Base-by-base conservation (phyloP, 768 basidiomycete species). In the Glaciozyma antarctica region DNA sequence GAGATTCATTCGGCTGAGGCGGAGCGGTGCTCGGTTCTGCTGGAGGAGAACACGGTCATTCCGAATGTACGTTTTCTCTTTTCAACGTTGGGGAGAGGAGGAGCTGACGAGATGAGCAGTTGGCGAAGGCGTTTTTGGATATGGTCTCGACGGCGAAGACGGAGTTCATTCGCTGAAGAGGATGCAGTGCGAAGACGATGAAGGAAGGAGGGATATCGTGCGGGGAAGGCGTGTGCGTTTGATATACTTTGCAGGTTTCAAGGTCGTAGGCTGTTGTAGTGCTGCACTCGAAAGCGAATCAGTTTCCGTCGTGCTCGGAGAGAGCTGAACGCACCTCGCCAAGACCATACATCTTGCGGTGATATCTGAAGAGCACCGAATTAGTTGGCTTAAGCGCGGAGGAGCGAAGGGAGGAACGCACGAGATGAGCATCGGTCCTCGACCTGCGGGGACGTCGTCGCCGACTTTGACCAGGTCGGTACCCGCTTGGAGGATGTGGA, bases 291-390 rank as follows among this genome's bases (percentile, higher is more conserved):
- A 19, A 28, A 44, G 12, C 43, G 19, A 26, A 17, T 21, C 19
- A 21, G 54, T 38, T 21, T 3, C 9, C 9, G 13, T 38, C 17
- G 19, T 3, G 32, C 17, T 34, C 19, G 8, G 8, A 9, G 4
- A 5, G 16, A 30, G 26, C 2, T 5, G 15, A 2, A 28, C 51
- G 49, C 24, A 61, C 62, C 49, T 97, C 94, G 71, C 94, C 94
- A 9, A 97, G 81, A 4, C 93, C 94, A 78, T 94, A 98, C 85
- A 94, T 87, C 70, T 85, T 82, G 62, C 89, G 82, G 74, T 98
- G 94, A 76, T 94, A 99, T 73, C 92, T 95, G 73, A 92, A 87
- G 5, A 8, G 12, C 85, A 82, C 1, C 81, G 78, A 57, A 21
- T 48, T 3, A 48, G 47, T n/a, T 21, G 3, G 47, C 5, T 6